Evolutionary conservation across 2,329 filamentous ascomycete genomes (phyloP).

Genomic region (Bipolaris oryzae): DNA sequence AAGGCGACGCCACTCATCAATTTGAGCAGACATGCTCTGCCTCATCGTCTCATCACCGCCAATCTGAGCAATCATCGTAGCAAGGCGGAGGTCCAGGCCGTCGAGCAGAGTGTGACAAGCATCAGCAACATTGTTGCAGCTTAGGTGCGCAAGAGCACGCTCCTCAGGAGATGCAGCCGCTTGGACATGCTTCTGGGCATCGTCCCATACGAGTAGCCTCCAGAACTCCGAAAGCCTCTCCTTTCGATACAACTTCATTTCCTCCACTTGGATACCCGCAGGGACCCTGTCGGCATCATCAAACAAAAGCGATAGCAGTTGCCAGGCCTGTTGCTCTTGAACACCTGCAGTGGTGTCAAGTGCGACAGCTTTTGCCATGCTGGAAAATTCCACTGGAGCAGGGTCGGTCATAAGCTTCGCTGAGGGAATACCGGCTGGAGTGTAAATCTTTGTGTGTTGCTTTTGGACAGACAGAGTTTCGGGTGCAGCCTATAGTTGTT

Average conservation of each 20-base stretch:
- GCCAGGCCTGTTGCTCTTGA: conserved; percentile 81
- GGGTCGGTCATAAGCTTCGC: conserved; percentile 57
- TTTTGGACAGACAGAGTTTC: conserved; percentile 63
- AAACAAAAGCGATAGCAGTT: conserved; percentile 84
- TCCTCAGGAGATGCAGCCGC: conserved; percentile 73
- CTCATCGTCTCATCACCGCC: conserved; percentile 73
- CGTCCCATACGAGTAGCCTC: conserved; percentile 54
- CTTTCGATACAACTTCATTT: conserved; percentile 52
- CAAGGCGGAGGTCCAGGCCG: conserved; percentile 80
- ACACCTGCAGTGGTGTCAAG: conserved; percentile 45
- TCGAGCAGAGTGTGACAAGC: conserved; percentile 81
- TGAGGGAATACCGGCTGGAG: conserved; percentile 63
- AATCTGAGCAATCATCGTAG: conserved; percentile 81
- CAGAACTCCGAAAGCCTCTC: conserved; percentile 72
- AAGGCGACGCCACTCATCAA: conserved; percentile 81
- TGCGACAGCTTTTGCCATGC: conserved; percentile 54
- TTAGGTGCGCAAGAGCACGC: conserved; percentile 80
- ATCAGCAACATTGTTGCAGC: conserved; percentile 77
- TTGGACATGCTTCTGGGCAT: conserved; percentile 55
- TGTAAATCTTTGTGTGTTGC: conserved; percentile 54
- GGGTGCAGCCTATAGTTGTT: conserved; percentile 57
- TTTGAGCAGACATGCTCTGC: conserved; percentile 77
- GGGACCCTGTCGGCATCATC: conserved; percentile 59
- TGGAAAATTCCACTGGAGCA: conserved; percentile 58
- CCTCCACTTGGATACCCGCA: conserved; percentile 52